A percentile compares a stretch with the other conserved stretches of the same genome.
Conservation (phyloP, 2,329 filamentous ascomycete genomes). For the Ascochyta fabae region DNA sequence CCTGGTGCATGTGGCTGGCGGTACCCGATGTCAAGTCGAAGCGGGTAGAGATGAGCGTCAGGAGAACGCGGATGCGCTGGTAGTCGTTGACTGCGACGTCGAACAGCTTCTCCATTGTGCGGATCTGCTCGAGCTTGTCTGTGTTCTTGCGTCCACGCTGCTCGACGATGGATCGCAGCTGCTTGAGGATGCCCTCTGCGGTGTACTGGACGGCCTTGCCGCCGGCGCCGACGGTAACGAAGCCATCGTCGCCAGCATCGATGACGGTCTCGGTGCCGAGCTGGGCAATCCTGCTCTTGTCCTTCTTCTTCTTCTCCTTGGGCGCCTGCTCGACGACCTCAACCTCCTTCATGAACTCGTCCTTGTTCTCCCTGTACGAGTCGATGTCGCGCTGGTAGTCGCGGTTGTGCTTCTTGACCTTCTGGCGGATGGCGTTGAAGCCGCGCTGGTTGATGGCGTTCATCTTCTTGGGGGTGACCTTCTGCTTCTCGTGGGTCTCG, state of each 20-base stretch:
- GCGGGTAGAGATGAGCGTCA: slow-evolving; percentile 89
- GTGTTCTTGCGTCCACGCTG: slow-evolving; percentile 99
- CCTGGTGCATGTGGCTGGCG: slow-evolving; percentile 84
- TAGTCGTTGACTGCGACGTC: slow-evolving; percentile 91
- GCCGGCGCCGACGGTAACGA: slow-evolving; percentile 85
- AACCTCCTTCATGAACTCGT: slow-evolving; percentile 84
- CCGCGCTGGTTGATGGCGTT: slow-evolving; percentile 93
- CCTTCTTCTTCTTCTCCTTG: slow-evolving; percentile 43
- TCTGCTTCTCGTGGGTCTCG: slow-evolving; percentile 93
- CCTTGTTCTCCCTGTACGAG: slow-evolving; percentile 83
- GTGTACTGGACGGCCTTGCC: slow-evolving; percentile 92
- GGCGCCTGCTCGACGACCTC: slow-evolving; percentile 74
- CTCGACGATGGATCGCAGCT: slow-evolving; percentile 90
- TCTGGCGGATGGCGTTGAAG: slow-evolving; percentile 96
- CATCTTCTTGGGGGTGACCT: slow-evolving; percentile 97
- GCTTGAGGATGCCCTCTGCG: slow-evolving; percentile 97
- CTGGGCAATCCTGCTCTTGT: slow-evolving; percentile 58
- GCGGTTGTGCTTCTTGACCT: slow-evolving; percentile 98
- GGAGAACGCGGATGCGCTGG: slow-evolving; percentile 88
- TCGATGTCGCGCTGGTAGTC: slow-evolving; percentile 89
- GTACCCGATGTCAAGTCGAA: slow-evolving; percentile 88
- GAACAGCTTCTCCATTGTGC: slow-evolving; percentile 93
- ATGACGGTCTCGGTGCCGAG: slow-evolving; percentile 59
- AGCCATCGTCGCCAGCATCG: slow-evolving; percentile 79
- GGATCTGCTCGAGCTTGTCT: slow-evolving; percentile 91